These are phyloP conservation scores for Talaromyces albobiverticillius DNA, from an alignment of 2,329 filamentous ascomycete genomes.

Conservation along the genomic window DNA sequence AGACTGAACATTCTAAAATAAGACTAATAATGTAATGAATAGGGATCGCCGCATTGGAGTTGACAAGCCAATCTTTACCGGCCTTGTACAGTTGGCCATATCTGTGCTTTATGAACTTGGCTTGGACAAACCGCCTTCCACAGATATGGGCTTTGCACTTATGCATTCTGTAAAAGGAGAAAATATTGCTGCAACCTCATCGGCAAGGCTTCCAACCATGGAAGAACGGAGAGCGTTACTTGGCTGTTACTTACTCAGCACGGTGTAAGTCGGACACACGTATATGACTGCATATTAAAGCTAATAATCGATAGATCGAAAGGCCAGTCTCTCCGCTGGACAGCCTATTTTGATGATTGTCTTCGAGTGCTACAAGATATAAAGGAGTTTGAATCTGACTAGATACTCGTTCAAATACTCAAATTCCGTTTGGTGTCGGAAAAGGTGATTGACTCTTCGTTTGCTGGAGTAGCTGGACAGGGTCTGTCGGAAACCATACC, in stretches of 20 bases:
- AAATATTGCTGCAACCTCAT: neutral
- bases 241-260: constrained; percentile 9
- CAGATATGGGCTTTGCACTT: neutral
- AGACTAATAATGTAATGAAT: neutral
- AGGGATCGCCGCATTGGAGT: constrained; percentile 5
- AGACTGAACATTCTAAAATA: neutral
- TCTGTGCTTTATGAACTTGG: constrained; percentile 1
- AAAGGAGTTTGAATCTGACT: neutral
- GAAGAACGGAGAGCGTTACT: constrained; percentile 8
- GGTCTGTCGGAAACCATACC: neutral
- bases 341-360: neutral
- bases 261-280: neutral
- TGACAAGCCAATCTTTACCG: neutral
- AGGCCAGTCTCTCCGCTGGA: constrained; percentile 7
- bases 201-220: neutral
- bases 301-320: neutral
- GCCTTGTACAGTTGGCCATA: constrained; percentile 7
- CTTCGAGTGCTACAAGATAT: constrained; percentile 1
- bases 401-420: neutral
- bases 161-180: constrained; percentile 4
- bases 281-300: neutral
- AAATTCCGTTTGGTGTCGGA: constrained; percentile 2
- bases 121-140: neutral
- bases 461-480: neutral
- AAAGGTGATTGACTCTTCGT: neutral